Base-by-base conservation (phyloP, 108 stramenopile species). In the Seminavis robusta region DNA sequence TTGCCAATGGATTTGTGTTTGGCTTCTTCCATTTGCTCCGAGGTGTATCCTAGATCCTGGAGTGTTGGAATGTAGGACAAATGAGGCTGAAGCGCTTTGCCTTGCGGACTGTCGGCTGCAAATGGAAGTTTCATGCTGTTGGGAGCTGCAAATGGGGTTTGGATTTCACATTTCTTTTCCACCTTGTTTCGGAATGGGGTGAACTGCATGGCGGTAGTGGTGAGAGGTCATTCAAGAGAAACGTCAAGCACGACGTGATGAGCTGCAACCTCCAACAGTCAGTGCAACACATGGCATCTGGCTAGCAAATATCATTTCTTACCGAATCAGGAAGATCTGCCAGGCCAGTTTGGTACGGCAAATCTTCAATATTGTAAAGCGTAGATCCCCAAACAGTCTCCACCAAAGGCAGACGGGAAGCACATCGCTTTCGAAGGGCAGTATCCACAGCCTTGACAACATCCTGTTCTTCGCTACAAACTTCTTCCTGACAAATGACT, bases 161-260 rank as follows among this genome's bases (percentile, higher is more conserved):
- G 71, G 51, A 88, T 84, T 36, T 60, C 43, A 53, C 88, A 88
- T 25, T 57, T 65, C 67, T 86, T 81, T 66, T 95, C 95, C 17
- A 98, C 84, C 68, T 86, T 83, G 48, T 93, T 94, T 20, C 95
- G 74, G 59, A 96, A 97, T 5, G 93, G 84, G 2, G 93, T 98
- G 55, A 92, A 95, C 27, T n/a, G n/a, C n/a, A n/a, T n/a, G n/a
- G n/a, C n/a, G n/a, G n/a, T n/a, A n/a, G n/a, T n/a, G n/a, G n/a
- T n/a, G n/a, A n/a, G n/a, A n/a, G n/a, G n/a, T n/a, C n/a, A n/a
- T n/a, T n/a, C n/a, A n/a, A n/a, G n/a, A n/a, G n/a, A n/a, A n/a
- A n/a, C n/a, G n/a, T n/a, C n/a, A n/a, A n/a, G n/a, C n/a, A n/a
- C n/a, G n/a, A n/a, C n/a, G n/a, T n/a, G n/a, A n/a, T n/a, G n/a